phyloP scores from a whole-genome alignment of 2,329 filamentous ascomycete species.

The Fusarium praegraminearum region DNA sequence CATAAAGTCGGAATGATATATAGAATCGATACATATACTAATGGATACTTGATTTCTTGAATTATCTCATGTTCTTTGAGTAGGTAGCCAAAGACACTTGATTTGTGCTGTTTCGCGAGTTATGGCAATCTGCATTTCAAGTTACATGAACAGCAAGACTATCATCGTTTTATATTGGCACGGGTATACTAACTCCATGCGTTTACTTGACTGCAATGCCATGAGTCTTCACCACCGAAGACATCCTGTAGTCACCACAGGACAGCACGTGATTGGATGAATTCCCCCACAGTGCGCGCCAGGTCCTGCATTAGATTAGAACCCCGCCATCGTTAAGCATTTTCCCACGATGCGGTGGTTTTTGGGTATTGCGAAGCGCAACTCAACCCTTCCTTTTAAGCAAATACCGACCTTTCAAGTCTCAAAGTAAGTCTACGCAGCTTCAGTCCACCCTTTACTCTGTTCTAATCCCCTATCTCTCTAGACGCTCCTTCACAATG shows the following conservation, averaged over 20 bases:
- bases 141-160: neutral
- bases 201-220: neutral
- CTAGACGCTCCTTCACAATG: constrained; percentile 43
- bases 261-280: constrained; percentile 26
- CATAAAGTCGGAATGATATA: constrained; percentile 19
- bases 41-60: constrained; percentile 16
- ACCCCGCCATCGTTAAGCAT: constrained; percentile 27
- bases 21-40: constrained; percentile 8
- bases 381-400: constrained; percentile 14
- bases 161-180: neutral
- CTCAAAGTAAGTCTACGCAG: constrained; percentile 3
- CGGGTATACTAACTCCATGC: neutral
- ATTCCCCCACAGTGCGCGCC: constrained; percentile 22
- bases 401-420: constrained; percentile 20
- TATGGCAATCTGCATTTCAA: neutral
- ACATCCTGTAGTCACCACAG: neutral
- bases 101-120: neutral
- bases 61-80: neutral
- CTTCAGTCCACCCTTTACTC: rapidly evolving
- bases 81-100: neutral
- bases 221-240: constrained; percentile 2
- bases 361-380: constrained; percentile 35
- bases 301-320: constrained; percentile 12
- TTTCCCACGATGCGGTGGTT: constrained; percentile 38
- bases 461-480: neutral